Evolutionary conservation across 2,329 filamentous ascomycete genomes (phyloP), one percentile per base, ranked within the genome.

Genomic region (Blastomyces parvus): DNA sequence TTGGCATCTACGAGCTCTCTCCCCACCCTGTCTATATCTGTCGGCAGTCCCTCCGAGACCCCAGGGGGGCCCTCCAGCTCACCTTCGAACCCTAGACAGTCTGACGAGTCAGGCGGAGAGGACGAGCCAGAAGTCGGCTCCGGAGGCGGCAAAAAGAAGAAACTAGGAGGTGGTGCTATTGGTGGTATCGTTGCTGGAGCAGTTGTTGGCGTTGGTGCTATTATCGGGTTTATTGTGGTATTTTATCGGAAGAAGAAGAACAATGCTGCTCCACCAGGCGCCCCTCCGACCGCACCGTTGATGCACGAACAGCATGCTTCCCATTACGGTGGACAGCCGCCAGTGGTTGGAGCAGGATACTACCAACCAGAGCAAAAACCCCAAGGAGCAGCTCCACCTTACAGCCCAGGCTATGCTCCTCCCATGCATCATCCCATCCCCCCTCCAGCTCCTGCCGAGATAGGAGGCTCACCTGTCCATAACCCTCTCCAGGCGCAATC

Each of bases 131-230:
- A 55, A 40, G 3, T 2, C 14, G 40, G 25, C 17, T 2, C 14
- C 44, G 2, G 17, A 46, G 40, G 22, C 1, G 19, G n/a, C 13
- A 33, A 13, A n/a, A 59, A 59, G 27, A 59, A 48, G 6, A 40
- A 30, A 25, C 17, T 46, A 25, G 40, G 40, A 6, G 63, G 64
- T n/a, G 66, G 66, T 40, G 64, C 63, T n/a, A 67, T 68, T 33
- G 66, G 59, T 17, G 66, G 66, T 55, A 65, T 68, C 30, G 65
- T 65, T n/a, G 61, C 64, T 42, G 66, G 66, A 22, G 59, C 33
- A 7, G n/a, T 60, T 33, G 62, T 66, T 14, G 66, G 63, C 14
- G 62, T 48, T n/a, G 63, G 67, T 25, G 65, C 57, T 56, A 57
- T 53, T 46, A 30, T 64, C 55, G 64, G 58, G 14, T 59, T 60